Percentiles rank a stretch among this genome's conserved stretches.
Evolutionary conservation across 352 stramenopile genomes (phyloP).

Genomic region (Phytopythium delawarense): DNA sequence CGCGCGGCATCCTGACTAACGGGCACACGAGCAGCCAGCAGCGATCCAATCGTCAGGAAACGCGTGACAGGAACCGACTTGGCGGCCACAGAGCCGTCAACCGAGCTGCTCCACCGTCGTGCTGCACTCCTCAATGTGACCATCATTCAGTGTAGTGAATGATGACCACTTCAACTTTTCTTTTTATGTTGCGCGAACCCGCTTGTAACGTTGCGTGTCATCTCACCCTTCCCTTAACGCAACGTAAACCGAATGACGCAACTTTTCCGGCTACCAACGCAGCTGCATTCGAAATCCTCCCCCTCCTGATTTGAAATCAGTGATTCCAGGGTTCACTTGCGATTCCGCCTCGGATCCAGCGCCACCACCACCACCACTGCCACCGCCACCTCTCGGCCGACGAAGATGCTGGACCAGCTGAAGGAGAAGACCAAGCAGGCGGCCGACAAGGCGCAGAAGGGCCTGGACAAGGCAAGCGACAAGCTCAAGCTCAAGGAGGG

Average conservation of each 20-base stretch:
- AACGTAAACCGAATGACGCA: neutral
- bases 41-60: too few relatives aligned
- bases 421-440: constrained; percentile 43
- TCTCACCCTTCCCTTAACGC: neutral
- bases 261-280: neutral
- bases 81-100: too few relatives aligned
- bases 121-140: too few relatives aligned
- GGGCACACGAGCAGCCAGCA: too few relatives aligned
- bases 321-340: neutral
- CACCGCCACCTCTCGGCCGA: neutral
- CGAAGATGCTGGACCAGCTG: constrained; percentile 25
- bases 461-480: constrained; percentile 17
- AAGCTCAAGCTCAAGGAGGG: constrained; percentile 16
- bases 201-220: neutral
- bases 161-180: neutral
- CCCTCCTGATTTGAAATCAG: neutral
- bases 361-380: neutral
- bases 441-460: constrained; percentile 23
- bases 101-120: too few relatives aligned
- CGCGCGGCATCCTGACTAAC: too few relatives aligned
- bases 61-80: too few relatives aligned
- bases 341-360: neutral
- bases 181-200: neutral
- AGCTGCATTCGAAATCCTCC: neutral
- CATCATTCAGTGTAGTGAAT: neutral